Evolutionary conservation across 305 asterid species (phyloP).

Genomic region (Solanum hybrid): DNA sequence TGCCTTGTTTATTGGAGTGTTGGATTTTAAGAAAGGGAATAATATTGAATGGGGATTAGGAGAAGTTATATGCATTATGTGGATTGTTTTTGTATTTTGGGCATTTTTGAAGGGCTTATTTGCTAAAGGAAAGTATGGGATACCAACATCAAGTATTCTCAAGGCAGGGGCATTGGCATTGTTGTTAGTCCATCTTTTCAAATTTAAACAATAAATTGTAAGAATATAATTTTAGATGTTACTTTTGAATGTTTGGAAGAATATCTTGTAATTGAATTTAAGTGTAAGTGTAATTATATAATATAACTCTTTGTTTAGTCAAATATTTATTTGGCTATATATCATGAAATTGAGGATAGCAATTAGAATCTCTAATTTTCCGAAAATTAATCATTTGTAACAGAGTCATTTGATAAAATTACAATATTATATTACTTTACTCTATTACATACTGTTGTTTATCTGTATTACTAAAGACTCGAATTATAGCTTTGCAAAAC

Average conservation of each 20-base stretch:
- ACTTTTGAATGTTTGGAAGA: background rate
- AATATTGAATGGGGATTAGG: slow-evolving; percentile 11
- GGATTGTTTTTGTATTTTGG: slow-evolving; percentile 21
- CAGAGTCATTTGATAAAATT: background rate
- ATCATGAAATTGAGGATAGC: background rate
- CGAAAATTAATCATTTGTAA: too few species aligned
- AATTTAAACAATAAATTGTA: background rate
- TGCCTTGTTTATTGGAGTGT: slow-evolving; percentile 12
- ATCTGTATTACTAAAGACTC: background rate
- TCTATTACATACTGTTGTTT: background rate
- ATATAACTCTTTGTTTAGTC: background rate
- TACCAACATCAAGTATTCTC: slow-evolving; percentile 19
- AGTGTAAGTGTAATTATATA: background rate
- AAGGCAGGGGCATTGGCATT: slow-evolving; percentile 20
- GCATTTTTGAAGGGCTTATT: slow-evolving; percentile 24
- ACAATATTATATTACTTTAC: background rate
- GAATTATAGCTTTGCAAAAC: background rate
- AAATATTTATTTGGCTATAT: background rate
- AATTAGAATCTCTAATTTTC: background rate
- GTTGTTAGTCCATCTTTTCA: slow-evolving; percentile 13
- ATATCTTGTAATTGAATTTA: background rate
- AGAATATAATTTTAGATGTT: background rate
- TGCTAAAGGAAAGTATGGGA: slow-evolving; percentile 28
- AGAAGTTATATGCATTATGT: slow-evolving; percentile 15
- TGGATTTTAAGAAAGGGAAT: background rate